Evolutionary conservation across 176 grass and related monocot species (phyloP).

Genomic region (Avena sativa): DNA sequence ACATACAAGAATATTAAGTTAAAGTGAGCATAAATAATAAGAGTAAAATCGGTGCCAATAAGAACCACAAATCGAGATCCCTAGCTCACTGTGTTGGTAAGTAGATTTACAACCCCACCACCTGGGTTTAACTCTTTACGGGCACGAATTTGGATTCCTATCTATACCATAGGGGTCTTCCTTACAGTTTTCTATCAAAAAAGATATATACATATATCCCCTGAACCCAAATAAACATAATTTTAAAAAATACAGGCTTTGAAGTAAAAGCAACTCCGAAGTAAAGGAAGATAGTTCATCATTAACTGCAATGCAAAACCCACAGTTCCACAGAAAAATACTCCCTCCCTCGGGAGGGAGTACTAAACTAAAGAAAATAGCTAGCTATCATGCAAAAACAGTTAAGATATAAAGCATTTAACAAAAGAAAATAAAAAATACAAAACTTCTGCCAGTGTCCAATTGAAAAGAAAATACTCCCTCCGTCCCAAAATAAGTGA

Average conservation of each 20-base stretch:
- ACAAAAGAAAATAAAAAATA: constrained; percentile 25
- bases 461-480: constrained; percentile 25
- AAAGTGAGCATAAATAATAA: not conserved
- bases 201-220: not conserved
- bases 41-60: not conserved
- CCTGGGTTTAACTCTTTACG: not conserved
- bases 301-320: not conserved
- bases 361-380: constrained; percentile 8
- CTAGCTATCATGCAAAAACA: constrained; percentile 39
- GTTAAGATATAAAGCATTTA: constrained; percentile 16
- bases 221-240: constrained; percentile 31
- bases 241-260: not conserved
- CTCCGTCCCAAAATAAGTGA: too few species aligned
- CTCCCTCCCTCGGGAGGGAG: too few species aligned
- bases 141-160: not conserved
- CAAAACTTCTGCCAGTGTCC: not conserved
- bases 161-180: not conserved
- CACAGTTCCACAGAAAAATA: constrained; percentile 20
- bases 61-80: constrained; percentile 26
- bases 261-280: constrained; percentile 11
- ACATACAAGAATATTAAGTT: constrained; percentile 42
- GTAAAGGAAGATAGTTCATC: not conserved
- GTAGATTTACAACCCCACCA: not conserved
- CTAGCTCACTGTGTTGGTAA: not conserved
- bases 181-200: not conserved